phyloP scores from a whole-genome alignment of 768 basidiomycete genomes.

The Hygrophorus pudorinus region DNA sequence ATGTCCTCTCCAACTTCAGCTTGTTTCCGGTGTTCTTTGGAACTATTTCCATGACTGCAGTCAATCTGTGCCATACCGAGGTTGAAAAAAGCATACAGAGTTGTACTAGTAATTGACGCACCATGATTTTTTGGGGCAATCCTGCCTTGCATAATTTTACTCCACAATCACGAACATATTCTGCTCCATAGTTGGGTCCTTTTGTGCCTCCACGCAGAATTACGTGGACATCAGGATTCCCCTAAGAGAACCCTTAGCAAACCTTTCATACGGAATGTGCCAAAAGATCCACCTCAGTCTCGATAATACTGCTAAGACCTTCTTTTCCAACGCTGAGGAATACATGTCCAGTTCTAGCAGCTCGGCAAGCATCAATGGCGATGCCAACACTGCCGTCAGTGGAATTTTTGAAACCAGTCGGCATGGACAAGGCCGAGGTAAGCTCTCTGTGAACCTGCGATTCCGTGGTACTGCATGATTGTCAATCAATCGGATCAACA shows the following conservation, averaged over 20 bases:
- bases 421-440: constrained; percentile 82
- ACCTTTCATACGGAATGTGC: constrained; percentile 2
- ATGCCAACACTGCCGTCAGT: constrained; percentile 90
- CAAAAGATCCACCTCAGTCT: constrained; percentile 62
- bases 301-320: constrained; percentile 88
- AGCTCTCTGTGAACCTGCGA: constrained; percentile 90
- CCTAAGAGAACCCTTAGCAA: constrained; percentile 31
- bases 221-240: constrained; percentile 86
- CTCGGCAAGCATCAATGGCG: constrained; percentile 91
- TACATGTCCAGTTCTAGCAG: constrained; percentile 83
- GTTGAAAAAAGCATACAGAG: neutral
- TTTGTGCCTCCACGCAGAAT: constrained; percentile 86
- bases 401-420: constrained; percentile 97
- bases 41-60: constrained; percentile 94
- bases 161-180: constrained; percentile 69
- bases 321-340: constrained; percentile 98
- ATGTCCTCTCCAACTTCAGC: constrained; percentile 84
- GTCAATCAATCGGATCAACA: too few relatives aligned
- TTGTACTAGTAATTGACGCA: constrained; percentile 21
- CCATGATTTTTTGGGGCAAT: constrained; percentile 79
- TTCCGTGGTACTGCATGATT: constrained; percentile 52
- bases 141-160: constrained; percentile 73
- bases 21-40: constrained; percentile 86
- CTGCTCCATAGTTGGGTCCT: constrained; percentile 82
- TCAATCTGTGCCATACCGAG: constrained; percentile 52